Conservation (phyloP, 345 rosid genomes). For the Arabidopsis suecica region DNA sequence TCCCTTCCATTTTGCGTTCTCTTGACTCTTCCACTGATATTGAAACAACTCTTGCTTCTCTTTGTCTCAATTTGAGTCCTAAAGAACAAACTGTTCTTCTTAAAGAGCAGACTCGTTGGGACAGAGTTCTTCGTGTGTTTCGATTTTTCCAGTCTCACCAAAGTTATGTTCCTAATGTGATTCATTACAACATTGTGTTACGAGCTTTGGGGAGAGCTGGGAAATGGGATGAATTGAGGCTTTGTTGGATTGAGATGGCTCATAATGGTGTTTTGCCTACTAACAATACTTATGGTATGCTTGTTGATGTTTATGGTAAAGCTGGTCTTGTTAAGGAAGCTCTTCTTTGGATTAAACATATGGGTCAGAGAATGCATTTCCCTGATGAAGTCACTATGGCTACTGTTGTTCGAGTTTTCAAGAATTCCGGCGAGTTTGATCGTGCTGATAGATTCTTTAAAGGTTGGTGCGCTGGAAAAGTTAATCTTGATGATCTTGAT, state of each 20-base stretch:
- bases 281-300: slow-evolving; percentile 79
- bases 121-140: slow-evolving; percentile 65
- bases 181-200: slow-evolving; percentile 85
- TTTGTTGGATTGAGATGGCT: slow-evolving; percentile 88
- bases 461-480: slow-evolving; percentile 72
- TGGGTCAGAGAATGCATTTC: slow-evolving; percentile 71
- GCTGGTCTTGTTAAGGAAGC: slow-evolving; percentile 85
- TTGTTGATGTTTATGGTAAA: slow-evolving; percentile 89
- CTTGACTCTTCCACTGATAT: slow-evolving; percentile 60
- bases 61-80: slow-evolving; percentile 61
- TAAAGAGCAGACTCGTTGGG: slow-evolving; percentile 69
- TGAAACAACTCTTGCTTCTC: slow-evolving; percentile 59
- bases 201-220: slow-evolving; percentile 80
- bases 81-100: slow-evolving; percentile 86
- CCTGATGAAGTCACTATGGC: slow-evolving; percentile 88
- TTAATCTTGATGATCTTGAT: slow-evolving; percentile 68
- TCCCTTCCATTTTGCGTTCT: slow-evolving; percentile 70
- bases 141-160: slow-evolving; percentile 68
- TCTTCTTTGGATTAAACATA: slow-evolving; percentile 88
- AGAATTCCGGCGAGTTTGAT: slow-evolving; percentile 71
- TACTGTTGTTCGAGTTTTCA: slow-evolving; percentile 76
- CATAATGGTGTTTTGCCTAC: slow-evolving; percentile 71
- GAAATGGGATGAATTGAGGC: slow-evolving; percentile 85
- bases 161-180: slow-evolving; percentile 72
- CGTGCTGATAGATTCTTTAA: slow-evolving; percentile 81